Conservation (phyloP, 2,329 filamentous ascomycete species). For the Zasmidium cellare region DNA sequence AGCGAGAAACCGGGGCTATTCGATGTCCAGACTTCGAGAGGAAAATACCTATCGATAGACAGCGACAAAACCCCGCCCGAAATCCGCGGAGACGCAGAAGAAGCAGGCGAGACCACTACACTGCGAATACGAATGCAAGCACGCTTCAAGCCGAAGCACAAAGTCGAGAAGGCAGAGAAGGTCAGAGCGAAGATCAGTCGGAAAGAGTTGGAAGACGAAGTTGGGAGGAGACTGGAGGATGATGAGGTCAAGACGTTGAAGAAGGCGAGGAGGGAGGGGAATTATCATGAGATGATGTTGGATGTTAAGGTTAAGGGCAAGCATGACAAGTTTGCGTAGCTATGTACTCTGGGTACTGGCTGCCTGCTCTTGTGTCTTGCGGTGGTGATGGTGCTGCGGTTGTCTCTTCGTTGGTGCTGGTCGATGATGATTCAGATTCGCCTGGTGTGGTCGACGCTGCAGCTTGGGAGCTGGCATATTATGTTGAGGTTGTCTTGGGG, state of each 20-base stretch:
- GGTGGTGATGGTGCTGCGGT: no score
- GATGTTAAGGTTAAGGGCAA: constrained; percentile 89
- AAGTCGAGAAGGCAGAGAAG: constrained; percentile 78
- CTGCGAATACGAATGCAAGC: constrained; percentile 91
- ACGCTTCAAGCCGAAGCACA: constrained; percentile 81
- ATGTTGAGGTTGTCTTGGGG: no score
- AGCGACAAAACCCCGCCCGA: constrained; percentile 55
- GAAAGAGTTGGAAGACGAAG: constrained; percentile 57
- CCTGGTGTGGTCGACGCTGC: no score
- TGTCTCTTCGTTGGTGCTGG: no score
- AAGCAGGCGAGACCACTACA: constrained; percentile 67
- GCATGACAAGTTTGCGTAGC: constrained; percentile 74
- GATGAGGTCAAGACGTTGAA: constrained; percentile 84
- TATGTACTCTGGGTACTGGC: neutral
- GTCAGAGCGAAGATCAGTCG: constrained; percentile 81
- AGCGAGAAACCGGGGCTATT: constrained; percentile 23
- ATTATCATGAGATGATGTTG: constrained; percentile 84
- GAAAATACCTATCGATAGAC: constrained; percentile 67
- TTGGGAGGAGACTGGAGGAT: constrained; percentile 50
- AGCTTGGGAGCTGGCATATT: no score
- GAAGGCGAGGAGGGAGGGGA: constrained; percentile 78
- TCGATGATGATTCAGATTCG: no score
- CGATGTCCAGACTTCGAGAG: constrained; percentile 49
- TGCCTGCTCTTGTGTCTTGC: no score
- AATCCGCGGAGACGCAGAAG: constrained; percentile 73